Evolutionary conservation across 345 rosid species (phyloP), one percentile per base, ranked within the genome.

Genomic region (Odontarrhena argentea): DNA sequence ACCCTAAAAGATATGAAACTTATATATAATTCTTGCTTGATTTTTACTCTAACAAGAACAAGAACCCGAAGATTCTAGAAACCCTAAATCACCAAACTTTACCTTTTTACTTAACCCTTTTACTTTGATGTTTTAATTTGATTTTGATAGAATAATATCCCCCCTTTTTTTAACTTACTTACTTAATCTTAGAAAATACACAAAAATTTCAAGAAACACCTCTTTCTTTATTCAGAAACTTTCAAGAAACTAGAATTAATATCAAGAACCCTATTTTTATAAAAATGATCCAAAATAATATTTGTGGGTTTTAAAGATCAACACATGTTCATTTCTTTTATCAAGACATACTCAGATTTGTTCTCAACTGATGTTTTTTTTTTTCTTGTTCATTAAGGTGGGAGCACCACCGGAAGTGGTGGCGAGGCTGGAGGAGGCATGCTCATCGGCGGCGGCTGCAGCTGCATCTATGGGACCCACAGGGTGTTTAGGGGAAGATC

Each of bases 371-470:
- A 28, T 2, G 12, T 44, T 1, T 7, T 18, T 7, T 24, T 3
- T 25, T 55, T n/a, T 47, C 15, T 37, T n/a, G 37, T 28, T 18
- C 28, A 2, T 36, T 6, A 35, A 95, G 99, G 94, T 95, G 8
- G 99, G 99, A 51, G 99, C 99, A 1, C 98, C 99, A 12, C 83
- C 96, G 7, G 97, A 89, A 46, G 92, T 86, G 68, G 92, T 79
- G 79, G 89, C 80, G 25, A 85, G 81, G 76, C 75, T 95, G 12
- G 99, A 95, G 57, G 94, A 84, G 67, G 92, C 86, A 5, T 85
- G 85, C 46, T 61, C 78, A 2, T 86, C 93, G 3, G 78, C 91
- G 10, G 97, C 86, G 1, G 86, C 75, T 0, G 84, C 77, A 1
- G 88, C 76, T 4, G 82, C 76, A 2, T 65, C 86, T 6, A 78